A percentile compares a stretch with the other conserved stretches of the same genome.
Conservation (phyloP, 805 yeast species). For the Pichia nanzhaoensis region DNA sequence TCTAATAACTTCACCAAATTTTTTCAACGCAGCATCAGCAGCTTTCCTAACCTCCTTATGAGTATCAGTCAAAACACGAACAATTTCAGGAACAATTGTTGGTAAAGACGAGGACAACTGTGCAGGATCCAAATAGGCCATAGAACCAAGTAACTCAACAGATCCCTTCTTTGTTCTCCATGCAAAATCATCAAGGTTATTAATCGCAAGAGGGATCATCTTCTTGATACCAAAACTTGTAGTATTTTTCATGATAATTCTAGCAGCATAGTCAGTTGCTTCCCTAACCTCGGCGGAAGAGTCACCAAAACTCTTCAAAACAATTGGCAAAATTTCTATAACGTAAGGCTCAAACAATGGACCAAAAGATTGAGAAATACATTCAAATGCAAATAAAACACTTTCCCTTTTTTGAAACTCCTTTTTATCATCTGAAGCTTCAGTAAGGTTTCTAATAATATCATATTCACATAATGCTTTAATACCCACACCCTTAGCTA, state of each 20-base stretch:
- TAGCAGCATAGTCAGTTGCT: conserved; percentile 83
- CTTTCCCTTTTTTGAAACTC: conserved; percentile 73
- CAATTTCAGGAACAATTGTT: conserved; percentile 91
- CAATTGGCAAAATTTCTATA: conserved; percentile 75
- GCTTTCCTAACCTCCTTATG: conserved; percentile 97
- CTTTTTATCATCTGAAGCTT: conserved; percentile 84
- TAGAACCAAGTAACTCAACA: conserved; percentile 90
- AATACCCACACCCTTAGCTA: conserved; percentile 86
- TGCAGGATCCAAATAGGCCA: conserved; percentile 95
- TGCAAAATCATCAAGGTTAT: conserved; percentile 77
- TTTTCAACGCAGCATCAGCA: conserved; percentile 79
- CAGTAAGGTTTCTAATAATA: conserved; percentile 64
- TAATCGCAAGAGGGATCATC: conserved; percentile 84
- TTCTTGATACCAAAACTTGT: conserved; percentile 89
- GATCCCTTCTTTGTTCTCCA: conserved; percentile 98
- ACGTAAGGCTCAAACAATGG: conserved; percentile 89
- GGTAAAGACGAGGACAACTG: conserved; percentile 87
- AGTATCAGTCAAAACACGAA: conserved; percentile 86
- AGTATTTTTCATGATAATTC: conserved; percentile 81
- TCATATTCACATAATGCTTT: conserved; percentile 69
- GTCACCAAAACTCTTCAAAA: conserved; percentile 82
- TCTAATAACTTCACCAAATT: conserved; percentile 94
- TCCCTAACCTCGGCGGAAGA: conserved; percentile 76
- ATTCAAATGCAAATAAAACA: conserved; percentile 79
- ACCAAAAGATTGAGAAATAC: conserved; percentile 71